Evolutionary conservation across 768 basidiomycete species (phyloP).

Genomic region (Amanita exitialis): DNA sequence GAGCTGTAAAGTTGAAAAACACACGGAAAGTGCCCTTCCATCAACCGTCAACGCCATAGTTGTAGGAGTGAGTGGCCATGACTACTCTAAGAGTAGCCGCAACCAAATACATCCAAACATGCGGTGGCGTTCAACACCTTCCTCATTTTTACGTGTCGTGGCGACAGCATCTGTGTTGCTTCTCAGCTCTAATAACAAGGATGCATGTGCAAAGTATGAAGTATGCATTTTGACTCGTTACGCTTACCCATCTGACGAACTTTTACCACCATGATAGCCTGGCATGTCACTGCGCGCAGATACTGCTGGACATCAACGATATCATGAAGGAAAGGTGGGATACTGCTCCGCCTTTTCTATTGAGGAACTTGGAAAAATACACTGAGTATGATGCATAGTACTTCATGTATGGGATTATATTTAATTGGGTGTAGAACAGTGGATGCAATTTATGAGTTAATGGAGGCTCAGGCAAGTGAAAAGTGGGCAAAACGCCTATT

Average conservation of each 20-base stretch:
- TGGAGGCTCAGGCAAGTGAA: slow-evolving; percentile 25
- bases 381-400: slow-evolving; percentile 21
- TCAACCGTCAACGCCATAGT: no score
- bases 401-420: neutral
- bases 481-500: slow-evolving; percentile 32
- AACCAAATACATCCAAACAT: no score
- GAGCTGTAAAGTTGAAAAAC: no score
- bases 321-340: slow-evolving; percentile 37
- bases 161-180: slow-evolving; percentile 30
- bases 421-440: slow-evolving; percentile 21
- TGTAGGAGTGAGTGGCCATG: no score
- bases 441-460: slow-evolving; percentile 26
- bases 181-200: slow-evolving; percentile 25
- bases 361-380: slow-evolving; percentile 30
- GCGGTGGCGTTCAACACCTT: no score
- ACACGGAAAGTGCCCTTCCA: no score
- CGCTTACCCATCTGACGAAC: neutral
- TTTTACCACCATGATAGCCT: slow-evolving; percentile 7
- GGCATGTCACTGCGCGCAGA: slow-evolving; percentile 28
- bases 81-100: no score
- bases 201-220: slow-evolving; percentile 22
- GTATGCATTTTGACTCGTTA: neutral
- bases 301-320: slow-evolving; percentile 31
- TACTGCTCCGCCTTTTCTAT: slow-evolving; percentile 26
- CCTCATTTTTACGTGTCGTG: no score